Evolutionary conservation across 2,329 filamentous ascomycete genomes (phyloP).

Genomic region (Rosellinia necatrix): DNA sequence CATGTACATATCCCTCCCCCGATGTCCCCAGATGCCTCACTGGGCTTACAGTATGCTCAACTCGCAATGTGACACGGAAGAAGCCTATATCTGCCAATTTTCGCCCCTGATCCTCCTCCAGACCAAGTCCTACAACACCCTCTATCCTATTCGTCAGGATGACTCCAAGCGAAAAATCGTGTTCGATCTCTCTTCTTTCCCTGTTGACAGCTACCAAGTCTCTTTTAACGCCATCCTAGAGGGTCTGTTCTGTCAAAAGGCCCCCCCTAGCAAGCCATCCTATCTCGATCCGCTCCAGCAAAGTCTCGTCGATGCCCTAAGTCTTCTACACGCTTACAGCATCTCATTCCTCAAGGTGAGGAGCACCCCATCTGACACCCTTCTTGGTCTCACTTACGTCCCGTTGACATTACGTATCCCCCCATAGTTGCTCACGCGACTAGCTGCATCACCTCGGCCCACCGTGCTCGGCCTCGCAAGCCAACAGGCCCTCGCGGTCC

Average conservation of each 20-base stretch:
- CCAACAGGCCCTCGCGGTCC: conserved; percentile 16
- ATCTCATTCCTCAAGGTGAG: too few relatives aligned
- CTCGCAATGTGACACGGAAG: neutral
- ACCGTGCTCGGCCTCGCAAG: conserved; percentile 13
- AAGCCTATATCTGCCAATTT: neutral
- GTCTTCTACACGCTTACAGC: conserved; percentile 5
- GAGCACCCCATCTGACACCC: neutral
- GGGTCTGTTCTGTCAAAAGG: neutral
- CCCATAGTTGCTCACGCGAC: conserved; percentile 13
- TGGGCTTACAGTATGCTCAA: neutral
- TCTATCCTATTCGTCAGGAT: conserved; percentile 14
- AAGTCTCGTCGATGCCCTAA: conserved; percentile 15
- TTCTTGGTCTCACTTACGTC: conserved; percentile 10
- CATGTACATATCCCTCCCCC: neutral
- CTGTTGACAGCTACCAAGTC: conserved; percentile 1
- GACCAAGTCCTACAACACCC: conserved; percentile 14
- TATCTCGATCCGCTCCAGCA: conserved; percentile 7
- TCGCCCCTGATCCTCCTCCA: conserved; percentile 19
- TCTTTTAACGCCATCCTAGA: conserved; percentile 8
- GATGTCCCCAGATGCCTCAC: neutral
- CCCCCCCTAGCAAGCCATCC: conserved; percentile 1
- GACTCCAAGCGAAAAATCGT: conserved; percentile 18
- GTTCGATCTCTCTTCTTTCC: conserved; percentile 9
- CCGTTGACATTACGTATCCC: neutral
- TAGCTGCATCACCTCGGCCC: neutral